Percentiles rank a stretch among this genome's conserved stretches.
Conservation (phyloP, 169 alveolate species). For the Babesia caballi region DNA sequence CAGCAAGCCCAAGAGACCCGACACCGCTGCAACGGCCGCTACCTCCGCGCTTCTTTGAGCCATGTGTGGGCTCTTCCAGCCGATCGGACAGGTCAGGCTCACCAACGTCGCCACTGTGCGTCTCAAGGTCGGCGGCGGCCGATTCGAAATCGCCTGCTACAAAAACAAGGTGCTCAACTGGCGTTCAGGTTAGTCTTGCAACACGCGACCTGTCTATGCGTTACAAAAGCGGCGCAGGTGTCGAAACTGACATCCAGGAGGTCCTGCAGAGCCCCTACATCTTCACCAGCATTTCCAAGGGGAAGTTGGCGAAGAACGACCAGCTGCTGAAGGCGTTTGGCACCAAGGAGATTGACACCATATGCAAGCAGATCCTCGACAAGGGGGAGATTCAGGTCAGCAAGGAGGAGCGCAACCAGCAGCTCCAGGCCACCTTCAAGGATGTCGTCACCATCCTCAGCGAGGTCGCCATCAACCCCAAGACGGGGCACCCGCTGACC, state of each 20-base stretch:
- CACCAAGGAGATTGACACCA: slow-evolving; percentile 79
- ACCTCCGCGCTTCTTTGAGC: neutral
- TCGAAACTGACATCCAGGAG: slow-evolving; percentile 89
- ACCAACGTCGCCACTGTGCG: slow-evolving; percentile 95
- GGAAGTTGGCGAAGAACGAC: slow-evolving; percentile 89
- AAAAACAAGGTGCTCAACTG: slow-evolving; percentile 93
- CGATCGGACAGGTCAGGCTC: slow-evolving; percentile 89
- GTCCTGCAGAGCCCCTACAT: slow-evolving; percentile 89
- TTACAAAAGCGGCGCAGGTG: slow-evolving; percentile 63
- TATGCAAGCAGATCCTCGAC: slow-evolving; percentile 87
- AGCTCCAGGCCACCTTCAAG: slow-evolving; percentile 76
- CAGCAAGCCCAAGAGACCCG: neutral
- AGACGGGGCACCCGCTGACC: slow-evolving; percentile 85
- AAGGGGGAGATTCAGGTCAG: slow-evolving; percentile 90
- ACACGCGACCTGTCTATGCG: neutral
- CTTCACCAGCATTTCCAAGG: slow-evolving; percentile 92
- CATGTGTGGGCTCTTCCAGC: slow-evolving; percentile 87
- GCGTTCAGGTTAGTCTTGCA: slow-evolving; percentile 74
- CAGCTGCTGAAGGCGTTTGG: slow-evolving; percentile 87
- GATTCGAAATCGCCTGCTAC: slow-evolving; percentile 96
- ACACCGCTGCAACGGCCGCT: too few relatives aligned
- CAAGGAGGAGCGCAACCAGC: slow-evolving; percentile 82
- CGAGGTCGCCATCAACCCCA: slow-evolving; percentile 81
- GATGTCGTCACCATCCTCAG: slow-evolving; percentile 78
- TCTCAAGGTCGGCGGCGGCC: slow-evolving; percentile 81